phyloP scores from a whole-genome alignment of 164 flowering plant genomes.

The Dillenia suffruticosa region DNA sequence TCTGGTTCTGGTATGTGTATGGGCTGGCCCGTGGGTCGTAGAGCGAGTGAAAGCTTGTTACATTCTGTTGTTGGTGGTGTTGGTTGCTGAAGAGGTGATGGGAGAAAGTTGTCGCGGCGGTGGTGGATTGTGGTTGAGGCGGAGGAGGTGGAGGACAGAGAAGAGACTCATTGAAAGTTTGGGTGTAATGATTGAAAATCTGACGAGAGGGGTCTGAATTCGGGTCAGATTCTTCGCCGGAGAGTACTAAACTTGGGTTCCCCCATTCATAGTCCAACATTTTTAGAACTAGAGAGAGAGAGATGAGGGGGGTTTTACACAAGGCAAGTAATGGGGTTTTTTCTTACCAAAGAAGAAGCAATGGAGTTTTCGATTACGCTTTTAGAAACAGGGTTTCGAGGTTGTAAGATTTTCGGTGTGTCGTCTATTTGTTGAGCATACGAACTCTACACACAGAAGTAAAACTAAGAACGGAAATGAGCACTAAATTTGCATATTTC shows the following conservation, averaged over 20 bases:
- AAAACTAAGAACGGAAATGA: too few species aligned
- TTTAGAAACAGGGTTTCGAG: too few species aligned
- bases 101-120: slow-evolving; percentile 11
- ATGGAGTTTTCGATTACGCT: too few species aligned
- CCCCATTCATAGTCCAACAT: slow-evolving; percentile 80
- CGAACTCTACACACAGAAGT: too few species aligned
- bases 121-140: slow-evolving; percentile 6
- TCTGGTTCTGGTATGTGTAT: slow-evolving; percentile 16
- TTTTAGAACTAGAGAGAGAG: background rate
- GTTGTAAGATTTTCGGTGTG: too few species aligned
- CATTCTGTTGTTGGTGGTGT: slow-evolving; percentile 9
- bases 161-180: slow-evolving; percentile 21
- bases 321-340: too few species aligned
- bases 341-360: too few species aligned
- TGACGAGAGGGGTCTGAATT: slow-evolving; percentile 32
- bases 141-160: slow-evolving; percentile 1
- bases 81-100: slow-evolving; percentile 17
- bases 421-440: too few species aligned
- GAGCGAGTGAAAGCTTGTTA: slow-evolving; percentile 18
- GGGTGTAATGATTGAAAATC: slow-evolving; percentile 40
- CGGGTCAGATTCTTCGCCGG: slow-evolving; percentile 28
- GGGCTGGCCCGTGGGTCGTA: slow-evolving; percentile 33
- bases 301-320: too few species aligned
- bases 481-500: too few species aligned
- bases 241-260: slow-evolving; percentile 38